A percentile compares a stretch with the other conserved stretches of the same genome.
Conservation (phyloP, 805 yeast genomes). For the Torulaspora delbrueckii region DNA sequence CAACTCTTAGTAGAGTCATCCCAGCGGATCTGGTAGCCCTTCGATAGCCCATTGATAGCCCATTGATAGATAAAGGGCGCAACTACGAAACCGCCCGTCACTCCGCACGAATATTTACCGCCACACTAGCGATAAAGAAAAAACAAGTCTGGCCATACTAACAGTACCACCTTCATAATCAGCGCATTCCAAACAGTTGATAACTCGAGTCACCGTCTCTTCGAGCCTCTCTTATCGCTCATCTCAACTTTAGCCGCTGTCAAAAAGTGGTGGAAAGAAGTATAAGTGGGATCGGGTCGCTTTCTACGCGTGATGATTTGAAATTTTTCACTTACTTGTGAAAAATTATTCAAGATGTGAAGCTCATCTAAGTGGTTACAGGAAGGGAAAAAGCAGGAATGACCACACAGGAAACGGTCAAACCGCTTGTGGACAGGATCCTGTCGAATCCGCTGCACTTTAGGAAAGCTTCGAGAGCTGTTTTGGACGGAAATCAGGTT, state of each 20-base stretch:
- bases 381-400: constrained; percentile 6
- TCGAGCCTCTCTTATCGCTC: not conserved
- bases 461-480: constrained; percentile 40
- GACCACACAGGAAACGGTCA: constrained; percentile 30
- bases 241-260: not conserved
- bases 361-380: not conserved
- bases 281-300: not conserved
- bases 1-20: not conserved
- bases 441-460: constrained; percentile 59
- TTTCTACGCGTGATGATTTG: not conserved
- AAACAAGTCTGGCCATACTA: too few species aligned
- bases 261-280: not conserved
- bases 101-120: not conserved
- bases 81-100: not conserved
- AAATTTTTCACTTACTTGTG: not conserved
- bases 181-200: too few species aligned
- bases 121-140: too few species aligned
- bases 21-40: not conserved
- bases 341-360: not conserved
- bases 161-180: too few species aligned
- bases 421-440: constrained; percentile 59
- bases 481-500: constrained; percentile 49
- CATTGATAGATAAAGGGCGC: not conserved
- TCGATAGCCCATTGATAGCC: not conserved
- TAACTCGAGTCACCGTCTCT: not conserved